Conservation (phyloP, 805 yeast genomes). For the Metschnikowia continentalis region DNA sequence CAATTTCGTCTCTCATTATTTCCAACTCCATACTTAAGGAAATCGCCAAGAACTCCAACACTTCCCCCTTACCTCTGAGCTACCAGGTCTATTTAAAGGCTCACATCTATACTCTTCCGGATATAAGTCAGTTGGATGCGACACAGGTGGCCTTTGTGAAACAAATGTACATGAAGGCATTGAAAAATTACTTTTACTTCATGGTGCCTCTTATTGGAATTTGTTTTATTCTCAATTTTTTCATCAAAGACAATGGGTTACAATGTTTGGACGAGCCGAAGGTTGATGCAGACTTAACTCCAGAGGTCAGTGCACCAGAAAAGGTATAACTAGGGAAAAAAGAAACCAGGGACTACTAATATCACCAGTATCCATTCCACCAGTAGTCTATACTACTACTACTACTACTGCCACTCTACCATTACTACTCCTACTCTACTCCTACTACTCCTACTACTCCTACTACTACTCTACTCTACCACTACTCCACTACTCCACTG, state of each 20-base stretch:
- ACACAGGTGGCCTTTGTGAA: conserved; percentile 19
- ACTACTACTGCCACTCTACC: too few species aligned
- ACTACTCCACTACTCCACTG: too few species aligned
- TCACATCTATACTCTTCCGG: conserved; percentile 28
- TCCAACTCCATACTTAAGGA: conserved; percentile 31
- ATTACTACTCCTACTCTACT: too few species aligned
- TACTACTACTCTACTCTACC: too few species aligned
- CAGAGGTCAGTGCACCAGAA: too few species aligned
- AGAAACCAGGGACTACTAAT: too few species aligned
- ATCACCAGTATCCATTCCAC: too few species aligned
- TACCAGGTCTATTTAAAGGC: conserved; percentile 23
- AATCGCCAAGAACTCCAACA: conserved; percentile 11
- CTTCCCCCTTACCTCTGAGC: conserved; percentile 1
- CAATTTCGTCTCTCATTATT: conserved; percentile 39
- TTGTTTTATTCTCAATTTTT: conserved; percentile 29
- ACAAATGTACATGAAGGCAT: conserved; percentile 25
- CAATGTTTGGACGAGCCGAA: conserved; percentile 28
- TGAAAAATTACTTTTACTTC: conserved; percentile 30
- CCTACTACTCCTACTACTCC: too few species aligned
- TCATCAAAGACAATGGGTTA: conserved; percentile 39
- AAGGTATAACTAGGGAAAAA: too few species aligned
- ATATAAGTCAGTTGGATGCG: conserved; percentile 19
- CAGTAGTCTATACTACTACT: too few species aligned
- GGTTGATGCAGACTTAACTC: background rate
- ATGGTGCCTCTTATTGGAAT: conserved; percentile 32